Conservation (phyloP, 2,329 filamentous ascomycete genomes). For the Diaporthe ilicicola region DNA sequence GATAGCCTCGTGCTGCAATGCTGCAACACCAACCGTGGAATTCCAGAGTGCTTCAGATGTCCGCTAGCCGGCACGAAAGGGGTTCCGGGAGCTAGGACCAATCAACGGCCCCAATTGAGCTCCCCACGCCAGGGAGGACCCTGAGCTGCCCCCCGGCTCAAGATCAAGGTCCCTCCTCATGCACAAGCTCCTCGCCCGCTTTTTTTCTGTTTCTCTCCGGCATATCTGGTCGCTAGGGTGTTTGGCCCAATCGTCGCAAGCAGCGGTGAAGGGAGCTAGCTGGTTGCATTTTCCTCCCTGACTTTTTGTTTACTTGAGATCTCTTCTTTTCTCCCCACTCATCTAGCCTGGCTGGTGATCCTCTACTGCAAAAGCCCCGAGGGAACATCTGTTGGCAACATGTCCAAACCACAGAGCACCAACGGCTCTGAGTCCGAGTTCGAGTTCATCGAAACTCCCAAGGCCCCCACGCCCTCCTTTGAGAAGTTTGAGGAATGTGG, state of each 20-base stretch:
- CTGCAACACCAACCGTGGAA: background rate
- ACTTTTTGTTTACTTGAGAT: background rate
- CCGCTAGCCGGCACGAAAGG: conserved; percentile 2
- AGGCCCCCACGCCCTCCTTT: conserved; percentile 56
- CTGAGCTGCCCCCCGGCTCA: background rate
- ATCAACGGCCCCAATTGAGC: conserved; percentile 27
- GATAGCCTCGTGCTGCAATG: background rate
- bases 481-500: conserved; percentile 63
- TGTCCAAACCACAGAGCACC: conserved; percentile 57
- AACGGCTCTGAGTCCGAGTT: conserved; percentile 64
- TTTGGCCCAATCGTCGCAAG: conserved; percentile 1
- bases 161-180: conserved; percentile 22
- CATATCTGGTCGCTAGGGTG: conserved; percentile 27
- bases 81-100: conserved; percentile 23
- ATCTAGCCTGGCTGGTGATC: background rate
- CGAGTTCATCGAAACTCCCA: conserved; percentile 70
- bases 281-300: background rate
- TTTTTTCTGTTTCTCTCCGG: conserved; percentile 15
- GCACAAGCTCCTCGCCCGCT: conserved; percentile 20
- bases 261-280: conserved; percentile 24
- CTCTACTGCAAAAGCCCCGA: conserved; percentile 16
- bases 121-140: conserved; percentile 18
- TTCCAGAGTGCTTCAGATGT: background rate
- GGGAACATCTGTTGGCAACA: conserved; percentile 42
- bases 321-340: background rate